phyloP scores from a whole-genome alignment of 2,329 filamentous ascomycete genomes.

The Pseudocercospora fuligena region DNA sequence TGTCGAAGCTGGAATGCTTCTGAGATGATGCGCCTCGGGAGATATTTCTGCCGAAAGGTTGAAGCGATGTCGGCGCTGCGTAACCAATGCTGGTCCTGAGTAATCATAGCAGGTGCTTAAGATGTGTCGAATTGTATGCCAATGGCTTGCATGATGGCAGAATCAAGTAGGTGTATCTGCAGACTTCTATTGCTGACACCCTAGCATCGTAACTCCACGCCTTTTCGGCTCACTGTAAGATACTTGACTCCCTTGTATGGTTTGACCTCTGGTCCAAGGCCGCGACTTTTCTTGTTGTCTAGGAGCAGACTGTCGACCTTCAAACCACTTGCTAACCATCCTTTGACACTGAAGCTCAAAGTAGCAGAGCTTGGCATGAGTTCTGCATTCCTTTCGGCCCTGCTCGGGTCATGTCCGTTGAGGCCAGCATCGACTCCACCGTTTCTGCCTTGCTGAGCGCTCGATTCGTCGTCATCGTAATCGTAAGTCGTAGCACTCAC shows the following conservation, averaged over 20 bases:
- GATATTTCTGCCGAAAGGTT: neutral
- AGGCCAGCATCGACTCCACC: neutral
- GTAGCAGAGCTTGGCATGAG: slow-evolving; percentile 56
- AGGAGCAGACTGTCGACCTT: slow-evolving; percentile 66
- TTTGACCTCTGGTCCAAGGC: slow-evolving; percentile 83
- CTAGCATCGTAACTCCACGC: slow-evolving; percentile 56
- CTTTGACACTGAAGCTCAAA: slow-evolving; percentile 60
- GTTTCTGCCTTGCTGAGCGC: slow-evolving; percentile 46
- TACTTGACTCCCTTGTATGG: slow-evolving; percentile 99
- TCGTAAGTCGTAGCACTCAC: slow-evolving; percentile 50
- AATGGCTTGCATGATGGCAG: neutral
- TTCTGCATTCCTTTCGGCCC: slow-evolving; percentile 42
- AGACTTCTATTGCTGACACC: neutral
- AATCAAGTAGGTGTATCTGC: neutral
- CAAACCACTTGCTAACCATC: slow-evolving; percentile 68
- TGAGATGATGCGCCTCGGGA: neutral
- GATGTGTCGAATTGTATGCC: neutral
- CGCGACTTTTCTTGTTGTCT: slow-evolving; percentile 78
- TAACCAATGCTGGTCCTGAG: no score
- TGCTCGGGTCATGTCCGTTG: slow-evolving; percentile 18
- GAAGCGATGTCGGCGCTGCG: slow-evolving; percentile 3
- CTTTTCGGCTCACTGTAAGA: slow-evolving; percentile 70
- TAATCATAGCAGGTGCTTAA: neutral
- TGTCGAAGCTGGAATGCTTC: neutral
- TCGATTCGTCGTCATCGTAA: slow-evolving; percentile 44